A percentile compares a stretch with the other conserved stretches of the same genome.
These are phyloP conservation scores for Globisporangium cederbergense DNA, from an alignment of 352 stramenopile genomes.

Conservation along the genomic window DNA sequence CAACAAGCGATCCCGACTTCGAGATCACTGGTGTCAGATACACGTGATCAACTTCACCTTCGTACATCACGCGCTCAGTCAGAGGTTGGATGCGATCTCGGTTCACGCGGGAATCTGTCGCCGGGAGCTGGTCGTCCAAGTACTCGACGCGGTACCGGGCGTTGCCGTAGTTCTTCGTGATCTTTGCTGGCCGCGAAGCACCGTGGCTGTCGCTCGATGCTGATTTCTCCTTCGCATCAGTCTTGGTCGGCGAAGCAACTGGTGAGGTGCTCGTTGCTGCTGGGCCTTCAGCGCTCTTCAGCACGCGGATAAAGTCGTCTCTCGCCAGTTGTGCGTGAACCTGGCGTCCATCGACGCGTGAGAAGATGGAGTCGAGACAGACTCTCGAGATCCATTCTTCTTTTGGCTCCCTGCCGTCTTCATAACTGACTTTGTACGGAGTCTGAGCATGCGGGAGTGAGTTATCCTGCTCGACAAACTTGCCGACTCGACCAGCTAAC, in stretches of 20 bases:
- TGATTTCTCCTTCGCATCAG: slow-evolving; percentile 1
- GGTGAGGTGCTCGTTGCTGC: not conserved
- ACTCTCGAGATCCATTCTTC: slow-evolving; percentile 31
- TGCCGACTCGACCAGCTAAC: slow-evolving; percentile 29
- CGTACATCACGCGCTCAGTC: slow-evolving; percentile 26
- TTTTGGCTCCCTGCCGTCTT: slow-evolving; percentile 23
- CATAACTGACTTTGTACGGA: slow-evolving; percentile 34
- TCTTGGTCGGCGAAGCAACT: not conserved
- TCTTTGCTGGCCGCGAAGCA: slow-evolving; percentile 24
- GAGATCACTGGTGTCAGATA: slow-evolving; percentile 14
- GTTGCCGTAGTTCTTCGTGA: slow-evolving; percentile 40
- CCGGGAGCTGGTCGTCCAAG: slow-evolving; percentile 26
- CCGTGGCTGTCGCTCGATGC: not conserved
- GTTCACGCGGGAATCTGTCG: slow-evolving; percentile 27
- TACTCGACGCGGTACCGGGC: slow-evolving; percentile 51
- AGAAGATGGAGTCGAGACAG: slow-evolving; percentile 37
- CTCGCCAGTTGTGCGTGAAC: slow-evolving; percentile 31
- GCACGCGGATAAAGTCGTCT: slow-evolving; percentile 48
- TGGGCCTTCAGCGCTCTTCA: not conserved
- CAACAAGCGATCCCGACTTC: slow-evolving; percentile 4
- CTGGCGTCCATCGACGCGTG: slow-evolving; percentile 21
- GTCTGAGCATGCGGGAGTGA: slow-evolving; percentile 13
- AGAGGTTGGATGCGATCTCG: slow-evolving; percentile 32
- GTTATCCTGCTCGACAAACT: slow-evolving; percentile 27
- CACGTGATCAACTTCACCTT: slow-evolving; percentile 25